Base-by-base conservation (phyloP, 2,329 filamentous ascomycete species). In the Clonostachys chloroleuca region DNA sequence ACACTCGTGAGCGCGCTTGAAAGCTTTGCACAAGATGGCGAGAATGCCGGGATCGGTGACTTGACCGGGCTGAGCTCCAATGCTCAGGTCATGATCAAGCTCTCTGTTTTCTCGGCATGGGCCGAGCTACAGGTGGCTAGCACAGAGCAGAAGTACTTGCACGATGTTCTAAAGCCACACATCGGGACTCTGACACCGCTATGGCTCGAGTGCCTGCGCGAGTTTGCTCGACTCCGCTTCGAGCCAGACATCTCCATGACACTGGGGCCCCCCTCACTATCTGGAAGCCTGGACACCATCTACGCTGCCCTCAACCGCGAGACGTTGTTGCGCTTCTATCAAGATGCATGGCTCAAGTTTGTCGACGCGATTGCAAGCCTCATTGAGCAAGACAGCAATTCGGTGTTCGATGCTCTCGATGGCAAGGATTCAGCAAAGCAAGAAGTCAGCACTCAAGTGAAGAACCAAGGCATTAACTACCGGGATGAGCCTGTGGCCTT, bases 201-300 rank as follows among this genome's bases (percentile, higher is more conserved):
- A 3, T 99, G 94, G 94, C 77, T 99, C 12, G 88, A 92, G 48
- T 95, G 92, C 1, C 73, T 99, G 8, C 83, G 92, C 52, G 95
- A 99, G 60, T 99, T 95, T 71, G 92, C 95, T 8, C 84, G 91
- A 4, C 71, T 99, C 49, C 80, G 91, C 42, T 99, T 99, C 61
- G 95, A 99, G 72, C 94, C 95, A 1, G 94, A 99, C 57, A 96
- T 97, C 44, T 96, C 92, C 1, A 92, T 90, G 66, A 95, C 87
- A 6, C 74, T 95, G 44, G 90, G 89, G 1, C 88, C 89, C 5
- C 85, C 87, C 0, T 89, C 87, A 4, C 73, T 91, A 39, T 91
- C 89, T 33, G 89, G 89, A 24, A 92, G 92, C 60, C 74, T 97
- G 12, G 92, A 97, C 60, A 92, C 89, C 2, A 90, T 97, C 18